Evolutionary conservation across 768 basidiomycete species (phyloP), one percentile per base, ranked within the genome.

Genomic region (Dioszegia hungarica): DNA sequence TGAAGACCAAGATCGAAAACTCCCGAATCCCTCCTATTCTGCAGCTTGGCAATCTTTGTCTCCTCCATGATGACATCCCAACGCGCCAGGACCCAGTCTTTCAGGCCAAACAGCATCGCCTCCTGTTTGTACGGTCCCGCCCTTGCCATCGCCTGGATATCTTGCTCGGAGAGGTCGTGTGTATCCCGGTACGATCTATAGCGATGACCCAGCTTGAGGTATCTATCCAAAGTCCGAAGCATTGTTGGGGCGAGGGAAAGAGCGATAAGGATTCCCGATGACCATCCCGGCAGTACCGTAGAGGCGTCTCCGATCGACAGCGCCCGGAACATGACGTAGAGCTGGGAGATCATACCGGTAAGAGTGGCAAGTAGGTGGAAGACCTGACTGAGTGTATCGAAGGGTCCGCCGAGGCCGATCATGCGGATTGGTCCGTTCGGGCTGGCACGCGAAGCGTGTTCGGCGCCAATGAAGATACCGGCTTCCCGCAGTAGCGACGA

Each of bases 81-180:
- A 6, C 84, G 83, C 54, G 82, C 80, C 56, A 92, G 77, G 52
- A 92, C 85, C 90, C 90, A 93, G 36, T 88, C 85, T 11, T 84
- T 85, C 15, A 93, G 80, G 3, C 88, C 88, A 73, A 90, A 93
- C 3, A 92, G 79, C 31, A 85, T 79, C 29, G 92, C 81, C 73
- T 93, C 90, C 15, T 86, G 84, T n/a, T 88, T 85, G 72, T 88
- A 84, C 0, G 77, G 68, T 36, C 89, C 89, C 67, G 83, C 86
- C 73, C 87, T 84, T 0, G 85, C 89, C 36, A 91, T 77, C 49
- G 86, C 85, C 70, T 87, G 75, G 70, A 60, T 67, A 77, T 27
- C 8, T 11, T 34, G 17, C 19, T 9, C 27, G 15, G 45, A 51
- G 41, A 53, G 29, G 25, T 34, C 5, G 22, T 44, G 5, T 29